Evolutionary conservation across 2,329 filamentous ascomycete genomes (phyloP), one percentile per base, ranked within the genome.

Genomic region (Epichloe amarillans): DNA sequence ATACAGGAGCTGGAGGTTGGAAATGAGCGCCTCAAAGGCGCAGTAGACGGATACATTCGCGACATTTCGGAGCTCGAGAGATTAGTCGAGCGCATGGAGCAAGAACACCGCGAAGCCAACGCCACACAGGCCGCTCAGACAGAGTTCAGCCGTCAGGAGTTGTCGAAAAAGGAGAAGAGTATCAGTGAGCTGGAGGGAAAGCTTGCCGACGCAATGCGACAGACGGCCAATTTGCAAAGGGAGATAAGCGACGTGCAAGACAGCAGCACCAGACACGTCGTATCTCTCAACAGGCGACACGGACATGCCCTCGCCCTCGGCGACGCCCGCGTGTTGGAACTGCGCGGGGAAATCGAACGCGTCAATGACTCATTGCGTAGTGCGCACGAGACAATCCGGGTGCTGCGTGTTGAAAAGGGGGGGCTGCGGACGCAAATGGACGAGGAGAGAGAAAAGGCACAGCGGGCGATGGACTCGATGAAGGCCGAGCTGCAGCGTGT

Each of bases 31-130:
- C 69, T 82, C 15, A 72, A 72, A 59, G 68, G 69, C 14, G 76
- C 77, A 0, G 68, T 77, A 0, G 72, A 73, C 19, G 69, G 69
- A 1, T 82, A 82, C 57, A 62, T 72, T 8, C 68, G 72, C 4
- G 79, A 82, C 53, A 69, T 82, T 0, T 58, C 62, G 0, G 74
- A 77, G 59, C 68, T 83, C 0, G 77, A 82, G 61, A 58, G 52
- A 1, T 66, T 80, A 0, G 73, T 80, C 19, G 64, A 70, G 53
- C 60, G 64, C 4, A 62, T 80, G 51, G 77, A 82, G 54, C 49
- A 53, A 0, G 62, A 68, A 2, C 61, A 64, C 4, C 59, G 61
- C 1, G 61, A 64, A 1, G 61, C 62, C 0, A 55, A 61, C 3
- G 61, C 64, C 2, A 59, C 59, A 8, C 61, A 68, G 14, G 58